Conservation (phyloP, 139 green algal species). For the Volvox reticuliferus region DNA sequence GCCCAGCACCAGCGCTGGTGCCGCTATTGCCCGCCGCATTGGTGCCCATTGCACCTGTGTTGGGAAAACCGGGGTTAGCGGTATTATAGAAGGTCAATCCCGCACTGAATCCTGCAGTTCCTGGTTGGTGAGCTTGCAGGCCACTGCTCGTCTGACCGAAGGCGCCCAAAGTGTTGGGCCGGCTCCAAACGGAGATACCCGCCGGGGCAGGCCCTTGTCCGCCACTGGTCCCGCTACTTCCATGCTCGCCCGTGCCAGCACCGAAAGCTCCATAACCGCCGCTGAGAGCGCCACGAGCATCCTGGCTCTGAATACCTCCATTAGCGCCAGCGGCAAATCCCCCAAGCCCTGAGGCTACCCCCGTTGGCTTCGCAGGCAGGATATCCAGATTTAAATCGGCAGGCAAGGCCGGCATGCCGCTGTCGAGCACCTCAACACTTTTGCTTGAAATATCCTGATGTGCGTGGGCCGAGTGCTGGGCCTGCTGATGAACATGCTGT, state of each 20-base stretch:
- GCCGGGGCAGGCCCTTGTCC: not conserved
- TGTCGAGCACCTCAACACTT: constrained; percentile 42
- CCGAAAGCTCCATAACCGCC: constrained; percentile 24
- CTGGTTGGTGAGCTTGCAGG: constrained; percentile 32
- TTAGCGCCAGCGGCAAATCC: not conserved
- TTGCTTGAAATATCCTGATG: constrained; percentile 24
- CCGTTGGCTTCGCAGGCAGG: constrained; percentile 20
- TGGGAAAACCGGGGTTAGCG: constrained; percentile 3
- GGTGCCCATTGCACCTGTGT: not conserved
- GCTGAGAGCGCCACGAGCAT: not conserved
- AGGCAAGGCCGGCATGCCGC: constrained; percentile 52
- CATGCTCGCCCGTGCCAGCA: not conserved
- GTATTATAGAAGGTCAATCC: constrained; percentile 21
- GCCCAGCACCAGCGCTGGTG: not conserved
- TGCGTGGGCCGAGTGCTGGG: not conserved
- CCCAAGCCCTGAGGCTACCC: not conserved
- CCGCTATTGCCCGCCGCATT: not conserved
- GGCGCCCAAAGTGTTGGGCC: constrained; percentile 18
- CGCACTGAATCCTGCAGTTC: not conserved
- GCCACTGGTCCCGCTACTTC: not conserved
- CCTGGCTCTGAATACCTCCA: not conserved
- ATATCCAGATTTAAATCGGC: constrained; percentile 56
- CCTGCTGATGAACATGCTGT: constrained; percentile 9
- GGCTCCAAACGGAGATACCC: constrained; percentile 45
- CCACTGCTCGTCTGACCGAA: not conserved